Evolutionary conservation across 805 yeast species (phyloP).

Genomic region (Peterozyma toletana): DNA sequence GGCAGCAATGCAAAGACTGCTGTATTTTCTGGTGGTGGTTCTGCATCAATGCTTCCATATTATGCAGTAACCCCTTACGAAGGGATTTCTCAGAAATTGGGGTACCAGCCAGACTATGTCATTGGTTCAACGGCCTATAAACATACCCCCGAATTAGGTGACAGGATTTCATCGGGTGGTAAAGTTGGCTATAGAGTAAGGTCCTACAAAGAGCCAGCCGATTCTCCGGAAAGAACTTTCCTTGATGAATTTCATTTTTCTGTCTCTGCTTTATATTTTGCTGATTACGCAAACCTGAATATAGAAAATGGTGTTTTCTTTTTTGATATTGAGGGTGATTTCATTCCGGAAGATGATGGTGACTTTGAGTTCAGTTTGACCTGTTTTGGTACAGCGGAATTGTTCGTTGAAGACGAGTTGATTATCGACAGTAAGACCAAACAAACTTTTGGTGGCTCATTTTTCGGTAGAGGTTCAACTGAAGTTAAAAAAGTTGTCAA

Average conservation of each 20-base stretch:
- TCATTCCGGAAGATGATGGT: slow-evolving; percentile 27
- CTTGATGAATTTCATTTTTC: slow-evolving; percentile 19
- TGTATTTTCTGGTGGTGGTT: slow-evolving; percentile 55
- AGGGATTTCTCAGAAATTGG: slow-evolving; percentile 26
- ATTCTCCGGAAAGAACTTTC: slow-evolving; percentile 14
- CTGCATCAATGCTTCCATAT: slow-evolving; percentile 43
- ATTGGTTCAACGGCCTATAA: slow-evolving; percentile 28
- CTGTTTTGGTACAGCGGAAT: slow-evolving; percentile 33
- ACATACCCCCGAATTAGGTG: slow-evolving; percentile 25
- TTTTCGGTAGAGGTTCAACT: slow-evolving; percentile 34
- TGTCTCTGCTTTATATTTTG: slow-evolving; percentile 12
- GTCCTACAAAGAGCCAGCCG: slow-evolving; percentile 21
- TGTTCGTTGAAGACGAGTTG: slow-evolving; percentile 33
- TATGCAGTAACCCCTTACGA: slow-evolving; percentile 44
- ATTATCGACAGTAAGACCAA: slow-evolving; percentile 37
- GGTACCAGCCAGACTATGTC: slow-evolving; percentile 18
- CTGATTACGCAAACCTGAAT: slow-evolving; percentile 16
- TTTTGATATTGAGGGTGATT: slow-evolving; percentile 30
- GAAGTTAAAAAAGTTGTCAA: slow-evolving; percentile 26
- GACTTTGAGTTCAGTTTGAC: slow-evolving; percentile 31
- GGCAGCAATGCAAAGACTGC: slow-evolving; percentile 52
- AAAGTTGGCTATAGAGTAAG: slow-evolving; percentile 10
- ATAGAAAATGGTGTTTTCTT: slow-evolving; percentile 21
- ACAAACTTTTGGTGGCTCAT: slow-evolving; percentile 31
- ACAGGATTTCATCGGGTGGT: slow-evolving; percentile 14